These are phyloP conservation scores for Rutidosis leptorrhynchoides DNA, from an alignment of 129 eudicot genomes.

Conservation along the genomic window DNA sequence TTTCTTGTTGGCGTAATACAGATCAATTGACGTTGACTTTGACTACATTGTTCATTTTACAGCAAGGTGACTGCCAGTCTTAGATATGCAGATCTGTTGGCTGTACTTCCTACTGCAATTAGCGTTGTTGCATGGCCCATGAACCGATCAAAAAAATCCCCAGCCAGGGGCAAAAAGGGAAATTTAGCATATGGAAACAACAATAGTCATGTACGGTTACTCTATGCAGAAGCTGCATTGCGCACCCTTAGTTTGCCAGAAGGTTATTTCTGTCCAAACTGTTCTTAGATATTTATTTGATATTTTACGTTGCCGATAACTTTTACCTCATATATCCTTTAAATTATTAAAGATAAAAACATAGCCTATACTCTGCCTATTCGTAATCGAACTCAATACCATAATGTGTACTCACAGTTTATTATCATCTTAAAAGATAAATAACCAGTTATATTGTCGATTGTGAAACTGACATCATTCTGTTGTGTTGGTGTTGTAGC, in stretches of 20 bases:
- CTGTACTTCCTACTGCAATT: slow-evolving; percentile 70
- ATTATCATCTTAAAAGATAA: neutral
- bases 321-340: neutral
- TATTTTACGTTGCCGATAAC: neutral
- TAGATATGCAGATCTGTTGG: slow-evolving; percentile 61
- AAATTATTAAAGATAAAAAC: too few species aligned
- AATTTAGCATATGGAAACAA: slow-evolving; percentile 35
- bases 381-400: neutral
- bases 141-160: slow-evolving; percentile 43
- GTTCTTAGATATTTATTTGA: too few species aligned
- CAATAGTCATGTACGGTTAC: slow-evolving; percentile 66
- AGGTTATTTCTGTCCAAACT: slow-evolving; percentile 39
- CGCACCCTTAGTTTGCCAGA: slow-evolving; percentile 81
- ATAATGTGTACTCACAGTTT: neutral
- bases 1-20: neutral
- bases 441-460: slow-evolving; percentile 6
- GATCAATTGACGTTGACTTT: neutral
- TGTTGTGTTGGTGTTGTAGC: slow-evolving; percentile 38
- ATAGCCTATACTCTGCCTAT: neutral
- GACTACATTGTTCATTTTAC: slow-evolving; percentile 26
- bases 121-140: slow-evolving; percentile 94
- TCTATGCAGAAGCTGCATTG: slow-evolving; percentile 77
- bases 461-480: slow-evolving; percentile 4
- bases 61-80: slow-evolving; percentile 84
- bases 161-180: slow-evolving; percentile 40